Percentiles rank a stretch among this genome's conserved stretches.
phyloP scores from a whole-genome alignment of 768 basidiomycete species.

The Suillus bovinus region DNA sequence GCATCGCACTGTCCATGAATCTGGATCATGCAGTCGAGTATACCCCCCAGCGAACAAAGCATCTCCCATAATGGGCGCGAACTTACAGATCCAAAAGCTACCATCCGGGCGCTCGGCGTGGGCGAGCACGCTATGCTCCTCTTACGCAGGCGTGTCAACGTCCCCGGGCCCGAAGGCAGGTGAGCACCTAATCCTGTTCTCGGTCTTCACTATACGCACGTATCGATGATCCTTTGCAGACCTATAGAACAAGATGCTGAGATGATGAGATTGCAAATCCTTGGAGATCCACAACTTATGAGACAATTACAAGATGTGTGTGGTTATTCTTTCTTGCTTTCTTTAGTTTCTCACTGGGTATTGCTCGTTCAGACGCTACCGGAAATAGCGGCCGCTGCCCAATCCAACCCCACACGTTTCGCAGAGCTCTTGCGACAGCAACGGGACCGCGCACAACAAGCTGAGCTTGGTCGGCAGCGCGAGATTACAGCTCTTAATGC shows the following conservation, averaged over 20 bases:
- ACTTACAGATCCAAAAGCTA: constrained; percentile 62
- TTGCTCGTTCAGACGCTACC: constrained; percentile 65
- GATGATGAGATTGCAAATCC: constrained; percentile 84
- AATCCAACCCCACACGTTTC: constrained; percentile 69
- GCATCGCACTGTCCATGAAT: not conserved
- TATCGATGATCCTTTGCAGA: constrained; percentile 36
- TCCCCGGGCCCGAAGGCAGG: constrained; percentile 41
- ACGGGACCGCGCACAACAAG: constrained; percentile 51
- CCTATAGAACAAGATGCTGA: constrained; percentile 80
- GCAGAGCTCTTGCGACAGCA: constrained; percentile 68
- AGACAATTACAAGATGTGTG: constrained; percentile 65
- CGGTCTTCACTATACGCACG: not conserved
- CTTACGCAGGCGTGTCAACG: constrained; percentile 59
- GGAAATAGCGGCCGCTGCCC: constrained; percentile 74
- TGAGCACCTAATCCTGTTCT: constrained; percentile 13
- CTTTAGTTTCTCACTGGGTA: not conserved
- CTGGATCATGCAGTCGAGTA: constrained; percentile 57
- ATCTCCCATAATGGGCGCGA: constrained; percentile 70
- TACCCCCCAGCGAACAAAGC: constrained; percentile 70
- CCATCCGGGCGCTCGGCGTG: constrained; percentile 68
- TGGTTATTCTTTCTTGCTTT: constrained; percentile 8
- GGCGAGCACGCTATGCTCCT: constrained; percentile 61
- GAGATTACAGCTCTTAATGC: constrained; percentile 74
- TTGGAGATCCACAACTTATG: constrained; percentile 85
- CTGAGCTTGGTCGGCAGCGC: constrained; percentile 56